phyloP scores from a whole-genome alignment of 306 rosid species.

The Corylus avellana region DNA sequence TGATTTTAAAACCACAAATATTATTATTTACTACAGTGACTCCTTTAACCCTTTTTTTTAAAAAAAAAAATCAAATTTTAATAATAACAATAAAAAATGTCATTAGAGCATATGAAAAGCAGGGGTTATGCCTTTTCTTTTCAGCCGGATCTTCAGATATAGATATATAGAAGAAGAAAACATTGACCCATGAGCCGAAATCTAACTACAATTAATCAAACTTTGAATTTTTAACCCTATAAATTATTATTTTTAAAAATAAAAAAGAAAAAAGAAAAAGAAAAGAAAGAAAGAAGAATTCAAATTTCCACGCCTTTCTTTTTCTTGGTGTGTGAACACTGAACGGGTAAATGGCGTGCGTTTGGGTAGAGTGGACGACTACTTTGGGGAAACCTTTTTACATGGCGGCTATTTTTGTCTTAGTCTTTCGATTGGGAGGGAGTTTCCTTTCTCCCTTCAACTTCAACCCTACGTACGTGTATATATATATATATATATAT shows the following conservation, averaged over 20 bases:
- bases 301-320: slow-evolving; percentile 23
- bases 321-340: neutral
- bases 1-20: too few species aligned
- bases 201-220: neutral
- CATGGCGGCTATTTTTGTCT: slow-evolving; percentile 37
- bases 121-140: neutral
- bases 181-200: slow-evolving; percentile 6
- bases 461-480: too few species aligned
- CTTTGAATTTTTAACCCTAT: neutral
- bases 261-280: neutral
- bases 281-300: slow-evolving; percentile 14
- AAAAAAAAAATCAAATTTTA: too few species aligned
- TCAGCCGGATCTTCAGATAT: neutral
- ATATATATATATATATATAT: too few species aligned
- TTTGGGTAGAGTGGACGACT: slow-evolving; percentile 37
- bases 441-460: too few species aligned
- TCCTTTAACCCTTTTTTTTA: too few species aligned
- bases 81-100: neutral
- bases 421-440: neutral
- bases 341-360: slow-evolving; percentile 30
- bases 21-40: too few species aligned
- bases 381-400: slow-evolving; percentile 27
- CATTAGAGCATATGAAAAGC: neutral
- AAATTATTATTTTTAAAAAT: neutral
- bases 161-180: neutral